Conservation (phyloP, 169 alveolate species). For the Plasmodium relictum region DNA sequence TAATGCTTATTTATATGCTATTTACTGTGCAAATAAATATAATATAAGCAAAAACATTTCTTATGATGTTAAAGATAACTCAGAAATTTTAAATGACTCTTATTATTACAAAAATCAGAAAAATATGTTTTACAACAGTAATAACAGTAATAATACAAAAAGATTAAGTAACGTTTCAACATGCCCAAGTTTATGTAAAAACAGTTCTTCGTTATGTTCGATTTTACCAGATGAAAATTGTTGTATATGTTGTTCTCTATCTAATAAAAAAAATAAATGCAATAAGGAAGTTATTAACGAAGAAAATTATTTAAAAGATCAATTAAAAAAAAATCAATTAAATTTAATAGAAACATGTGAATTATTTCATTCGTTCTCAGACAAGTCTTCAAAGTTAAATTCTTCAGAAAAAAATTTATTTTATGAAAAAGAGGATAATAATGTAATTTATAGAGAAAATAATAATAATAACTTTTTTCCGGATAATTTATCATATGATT, state of each 20-base stretch:
- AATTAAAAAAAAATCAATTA: no score
- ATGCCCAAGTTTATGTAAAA: slow-evolving; percentile 42
- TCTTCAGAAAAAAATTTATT: neutral
- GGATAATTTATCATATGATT: no score
- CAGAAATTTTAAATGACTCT: neutral
- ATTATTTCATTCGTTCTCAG: slow-evolving; percentile 9
- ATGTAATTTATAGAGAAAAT: neutral
- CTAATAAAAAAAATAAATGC: neutral
- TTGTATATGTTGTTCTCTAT: neutral
- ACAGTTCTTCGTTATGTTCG: neutral
- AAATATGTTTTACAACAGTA: no score
- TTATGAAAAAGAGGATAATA: neutral
- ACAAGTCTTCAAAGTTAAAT: neutral
- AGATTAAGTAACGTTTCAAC: slow-evolving; percentile 76
- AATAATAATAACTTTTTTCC: neutral
- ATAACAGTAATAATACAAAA: slow-evolving; percentile 14
- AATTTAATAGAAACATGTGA: neutral
- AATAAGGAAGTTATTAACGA: neutral
- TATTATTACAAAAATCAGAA: neutral
- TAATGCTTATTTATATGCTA: slow-evolving; percentile 21
- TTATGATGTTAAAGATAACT: neutral
- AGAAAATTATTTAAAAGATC: neutral
- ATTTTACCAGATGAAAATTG: slow-evolving; percentile 7
- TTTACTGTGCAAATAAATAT: slow-evolving; percentile 14
- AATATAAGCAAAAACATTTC: neutral